Conservation (phyloP, 1,284 basidiomycete genomes). For the Ganoderma lingzhi region DNA sequence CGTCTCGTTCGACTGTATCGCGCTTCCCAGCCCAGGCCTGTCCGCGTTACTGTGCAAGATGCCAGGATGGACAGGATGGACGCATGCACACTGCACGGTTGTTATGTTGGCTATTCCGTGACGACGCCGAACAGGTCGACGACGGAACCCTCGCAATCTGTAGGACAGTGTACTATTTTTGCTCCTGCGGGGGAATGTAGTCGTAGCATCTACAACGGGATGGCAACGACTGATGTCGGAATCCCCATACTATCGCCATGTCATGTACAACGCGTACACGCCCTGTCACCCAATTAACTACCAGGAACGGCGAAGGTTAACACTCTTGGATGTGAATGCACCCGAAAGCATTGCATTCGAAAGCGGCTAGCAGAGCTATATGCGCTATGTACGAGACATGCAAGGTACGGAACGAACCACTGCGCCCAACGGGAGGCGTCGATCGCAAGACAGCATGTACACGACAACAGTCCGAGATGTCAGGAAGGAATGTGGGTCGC, state of each 20-base stretch:
- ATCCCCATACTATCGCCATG: not conserved
- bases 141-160: not conserved
- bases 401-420: slow-evolving; percentile 2
- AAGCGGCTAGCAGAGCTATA: not conserved
- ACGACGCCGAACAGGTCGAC: not conserved
- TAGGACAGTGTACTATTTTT: not conserved
- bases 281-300: not conserved
- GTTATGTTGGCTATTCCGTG: not conserved
- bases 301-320: not conserved
- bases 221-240: slow-evolving; percentile 2
- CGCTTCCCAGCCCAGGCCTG: not conserved
- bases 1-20: slow-evolving; percentile 5
- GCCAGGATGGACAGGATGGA: not conserved
- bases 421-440: not conserved
- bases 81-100: not conserved
- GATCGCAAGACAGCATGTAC: slow-evolving; percentile 24
- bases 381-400: slow-evolving; percentile 7
- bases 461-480: slow-evolving; percentile 25
- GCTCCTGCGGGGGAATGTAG: not conserved
- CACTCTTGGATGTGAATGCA: not conserved
- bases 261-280: not conserved
- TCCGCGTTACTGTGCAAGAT: not conserved
- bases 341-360: not conserved
- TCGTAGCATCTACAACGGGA: not conserved
- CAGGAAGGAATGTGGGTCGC: slow-evolving; percentile 14